Base-by-base conservation (phyloP, 2,329 filamentous ascomycete genomes). In the Ceratocystis cacaofunesta region DNA sequence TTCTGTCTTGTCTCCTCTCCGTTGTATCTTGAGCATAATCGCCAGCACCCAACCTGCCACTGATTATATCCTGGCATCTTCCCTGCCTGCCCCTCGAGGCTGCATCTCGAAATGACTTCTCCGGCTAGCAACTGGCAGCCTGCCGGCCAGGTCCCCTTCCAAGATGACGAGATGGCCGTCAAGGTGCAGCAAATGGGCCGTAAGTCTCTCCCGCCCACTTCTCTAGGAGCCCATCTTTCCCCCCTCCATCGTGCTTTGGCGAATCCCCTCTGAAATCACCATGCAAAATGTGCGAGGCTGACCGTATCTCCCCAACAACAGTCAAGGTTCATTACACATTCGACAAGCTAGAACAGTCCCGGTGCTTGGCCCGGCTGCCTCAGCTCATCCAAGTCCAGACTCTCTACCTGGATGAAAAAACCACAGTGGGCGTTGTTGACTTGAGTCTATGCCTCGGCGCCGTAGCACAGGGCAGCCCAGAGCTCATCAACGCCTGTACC, bases 281-380 rank as follows among this genome's bases (percentile, higher is more conserved):
- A 41, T 43, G 22, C 62, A n/a, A 10, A 62, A 19, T 66, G 46
- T 61, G 5, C 64, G 65, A 41, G 36, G 28, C 69, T 71, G 73
- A 73, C 68, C 36, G 36, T 4, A 41, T 62, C 44, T 67, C 28
- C 63, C 19, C 68, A 67, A 28, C 64, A 58, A 52, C 75, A 95
- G 92, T 97, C 75, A 97, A 97, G 80, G 88, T 97, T 62, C 86
- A 95, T 68, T 99, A 97, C 76, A 96, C 91, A 41, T 96, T 97
- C 76, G 92, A 97, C 74, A 86, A 87, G 72, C 87, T 92, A 70
- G 87, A 85, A 76, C 91, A 91, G 76, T 87, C 90, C 69, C 92
- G 92, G 73, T 96, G 91, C 75, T 81, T 99, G 62, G 92, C 92
- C 67, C 84, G 92, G 71, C 87, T 90, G 79, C 88, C 90, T 19